Evolutionary conservation across 306 rosid genomes (phyloP), one percentile per base, ranked within the genome.

Genomic region (Medicago ruthenica): DNA sequence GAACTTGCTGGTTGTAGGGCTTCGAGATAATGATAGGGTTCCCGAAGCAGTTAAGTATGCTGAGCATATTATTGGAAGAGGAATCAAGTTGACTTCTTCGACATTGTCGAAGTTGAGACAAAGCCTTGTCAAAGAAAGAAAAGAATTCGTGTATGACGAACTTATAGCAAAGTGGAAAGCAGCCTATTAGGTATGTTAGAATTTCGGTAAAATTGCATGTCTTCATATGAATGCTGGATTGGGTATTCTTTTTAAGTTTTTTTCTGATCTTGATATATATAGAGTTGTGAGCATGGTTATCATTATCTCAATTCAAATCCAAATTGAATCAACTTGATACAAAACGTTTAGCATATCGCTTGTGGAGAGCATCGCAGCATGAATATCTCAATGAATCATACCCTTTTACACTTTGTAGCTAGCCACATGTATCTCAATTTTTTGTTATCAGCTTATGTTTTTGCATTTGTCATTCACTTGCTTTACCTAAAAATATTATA

Each of bases 1-100:
- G 0, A 89, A 89, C 79, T 16, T 78, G 13, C 62, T 91, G 72
- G 81, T 91, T 47, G 31, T 47, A 45, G 88, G 89, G 73, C 89
- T 91, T 24, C 55, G 70, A 3, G 86, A 89, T 77, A 73, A 77
- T 39, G 71, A 66, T 75, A 87, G 89, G 83, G 63, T 83, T 1
- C 88, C 87, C 0, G 94, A 91, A 76, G 94, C 93, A 0, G 90
- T 89, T 67, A 91, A 89, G 85, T 89, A 89, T 77, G 89, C 92
- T 0, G 86, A 87, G 68, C 90, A 89, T 79, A 89, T 91, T 88
- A 84, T 86, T 65, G 72, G 9, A 20, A 89, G 87, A 67, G 71
- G 88, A 62, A 87, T 91, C 83, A 84, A 80, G 80, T 34, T 91
- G 76, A 80, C 60, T 67, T 42, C 84, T 77, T 66, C 87, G 21